Evolutionary conservation across 1,139 yeast genomes (phyloP), one percentile per base, ranked within the genome.

Genomic region (Kazachstania sp.): DNA sequence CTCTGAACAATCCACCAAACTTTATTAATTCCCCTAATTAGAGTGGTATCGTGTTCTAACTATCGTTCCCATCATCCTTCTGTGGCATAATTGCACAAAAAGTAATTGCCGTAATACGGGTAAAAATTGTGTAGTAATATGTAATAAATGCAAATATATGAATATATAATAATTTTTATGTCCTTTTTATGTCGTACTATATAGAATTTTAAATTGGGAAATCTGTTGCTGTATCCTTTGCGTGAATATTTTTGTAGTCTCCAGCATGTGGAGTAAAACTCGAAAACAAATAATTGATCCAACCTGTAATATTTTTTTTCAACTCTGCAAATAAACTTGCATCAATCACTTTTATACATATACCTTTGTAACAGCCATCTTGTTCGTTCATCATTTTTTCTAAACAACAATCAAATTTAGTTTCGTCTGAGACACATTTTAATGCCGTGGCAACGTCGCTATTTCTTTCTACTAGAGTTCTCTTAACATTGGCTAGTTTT

Each of bases 401-500:
- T 2, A 58, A 39, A 36, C 56, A 52, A 13, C 47, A 46, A 28
- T 59, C 58, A 44, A 57, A 58, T 41, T 49, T 45, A 3, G 45
- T 52, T 37, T 55, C 53, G 42, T 54, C 57, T 9, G 51, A 49
- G 23, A 51, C 38, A 7, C 52, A 45, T n/a, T 49, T 51, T 12
- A 54, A 43, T 16, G 56, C 58, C 7, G 43, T 38, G 1, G 41
- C 12, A 4, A 46, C 39, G 16, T 51, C 55, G 12, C 48, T 35
- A n/a, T 56, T 56, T 26, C 51, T 50, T n/a, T 45, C 47, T 15
- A 50, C 50, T 13, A 60, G 48, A 4, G 60, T 46, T 12, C 60
- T 54, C 51, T 71, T 73, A 45, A 73, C 55, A 2, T 61, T 56
- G 16, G 65, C 56, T 61, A 75, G 60, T 61, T 73, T 66, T 54